Evolutionary conservation across 179 eudicot species (phyloP), one percentile per base, ranked within the genome.

Genomic region (Carnegiea gigantea): DNA sequence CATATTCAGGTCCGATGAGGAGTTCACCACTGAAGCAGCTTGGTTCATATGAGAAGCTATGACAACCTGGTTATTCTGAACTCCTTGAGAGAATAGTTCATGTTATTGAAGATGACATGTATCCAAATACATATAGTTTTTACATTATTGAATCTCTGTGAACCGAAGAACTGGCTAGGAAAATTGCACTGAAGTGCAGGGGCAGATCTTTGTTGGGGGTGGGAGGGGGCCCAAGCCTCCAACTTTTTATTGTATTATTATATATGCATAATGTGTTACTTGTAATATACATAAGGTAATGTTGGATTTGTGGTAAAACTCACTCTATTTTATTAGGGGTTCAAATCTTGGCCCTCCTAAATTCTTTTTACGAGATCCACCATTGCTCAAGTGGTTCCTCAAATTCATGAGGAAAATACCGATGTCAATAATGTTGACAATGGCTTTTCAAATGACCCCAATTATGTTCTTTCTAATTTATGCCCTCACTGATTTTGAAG

Each of bases 41-140:
- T 77, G 87, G 88, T 2, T 79, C 91, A 17, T 91, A 91, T 67
- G 91, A 88, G 84, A 91, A 87, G 84, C 85, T 90, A 67, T 67
- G 83, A 30, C 83, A 81, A 53, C 85, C 87, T 43, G 86, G 77
- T 21, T 53, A 49, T 40, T 72, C 75, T 53, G 43, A 73, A 17
- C 40, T 13, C 1, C 23, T 10, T 28, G 11, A 57, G 54, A 20
- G 15, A 64, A 68, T 54, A 38, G 26, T 5, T 46, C 77, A 74
- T 5, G 59, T 74, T 44, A 6, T 48, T 24, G 20, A 46, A 73
- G 51, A 72, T 67, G 38, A 62, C 68, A 62, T 62, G 30, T 23
- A 23, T 62, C 10, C 13, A 62, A 62, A 13, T 23, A 62, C 3
- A 6, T n/a, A 62, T 15, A 62, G 12, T 6, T 62, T 23, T n/a